Conservation (phyloP, 805 yeast species). For the Ogataea wickerhamii region DNA sequence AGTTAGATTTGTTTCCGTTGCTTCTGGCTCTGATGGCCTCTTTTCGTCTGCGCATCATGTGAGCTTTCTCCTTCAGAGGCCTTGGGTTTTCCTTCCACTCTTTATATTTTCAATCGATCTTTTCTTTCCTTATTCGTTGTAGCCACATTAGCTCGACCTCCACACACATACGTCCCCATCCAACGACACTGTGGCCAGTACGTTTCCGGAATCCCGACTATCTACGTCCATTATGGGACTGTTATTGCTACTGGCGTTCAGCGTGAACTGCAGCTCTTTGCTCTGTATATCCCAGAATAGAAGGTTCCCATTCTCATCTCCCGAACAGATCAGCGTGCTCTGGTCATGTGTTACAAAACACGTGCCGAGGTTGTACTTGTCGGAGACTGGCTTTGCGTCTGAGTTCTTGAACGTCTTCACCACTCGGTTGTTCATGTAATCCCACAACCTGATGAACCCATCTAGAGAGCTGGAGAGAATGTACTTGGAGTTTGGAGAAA, state of each 20-base stretch:
- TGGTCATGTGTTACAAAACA: slow-evolving; percentile 42
- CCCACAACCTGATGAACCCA: slow-evolving; percentile 80
- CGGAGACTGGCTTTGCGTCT: slow-evolving; percentile 36
- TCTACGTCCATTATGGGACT: slow-evolving; percentile 41
- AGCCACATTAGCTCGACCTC: slow-evolving; percentile 13
- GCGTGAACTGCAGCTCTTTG: slow-evolving; percentile 40
- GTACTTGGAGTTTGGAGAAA: slow-evolving; percentile 78
- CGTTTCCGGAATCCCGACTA: slow-evolving; percentile 34
- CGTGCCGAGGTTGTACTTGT: slow-evolving; percentile 51
- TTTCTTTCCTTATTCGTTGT: slow-evolving; percentile 13
- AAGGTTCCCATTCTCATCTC: slow-evolving; percentile 53
- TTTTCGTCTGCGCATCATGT: slow-evolving; percentile 1
- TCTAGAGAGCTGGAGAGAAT: slow-evolving; percentile 77
- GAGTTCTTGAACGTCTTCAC: slow-evolving; percentile 54
- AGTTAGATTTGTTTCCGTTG: slow-evolving; percentile 6
- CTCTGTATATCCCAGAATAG: slow-evolving; percentile 67
- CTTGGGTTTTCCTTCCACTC: slow-evolving; percentile 3
- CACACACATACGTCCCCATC: slow-evolving; percentile 30
- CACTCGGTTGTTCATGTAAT: slow-evolving; percentile 74
- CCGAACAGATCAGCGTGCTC: slow-evolving; percentile 50
- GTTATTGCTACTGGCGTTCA: slow-evolving; percentile 17
- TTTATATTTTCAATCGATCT: slow-evolving; percentile 7
- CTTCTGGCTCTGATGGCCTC: not conserved
- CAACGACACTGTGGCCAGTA: slow-evolving; percentile 32
- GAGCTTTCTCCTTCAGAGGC: slow-evolving; percentile 1